A percentile compares a stretch with the other conserved stretches of the same genome.
Evolutionary conservation across 805 yeast species (phyloP).

Genomic region (Suhomyces sp.): DNA sequence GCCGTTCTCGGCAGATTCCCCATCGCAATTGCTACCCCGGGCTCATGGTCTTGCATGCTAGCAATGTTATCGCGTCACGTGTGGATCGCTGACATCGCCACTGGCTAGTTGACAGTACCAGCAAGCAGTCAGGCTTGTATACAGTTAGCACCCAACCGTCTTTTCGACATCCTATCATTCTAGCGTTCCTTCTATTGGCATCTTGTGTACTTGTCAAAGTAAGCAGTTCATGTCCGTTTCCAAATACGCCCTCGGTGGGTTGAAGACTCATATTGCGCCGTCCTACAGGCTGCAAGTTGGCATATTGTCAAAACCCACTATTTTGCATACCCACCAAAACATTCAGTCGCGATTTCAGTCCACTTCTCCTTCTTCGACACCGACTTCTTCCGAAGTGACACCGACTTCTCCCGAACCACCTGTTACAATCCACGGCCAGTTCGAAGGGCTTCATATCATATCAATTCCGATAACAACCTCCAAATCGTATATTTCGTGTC

Average conservation of each 20-base stretch:
- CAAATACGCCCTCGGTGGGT: not conserved
- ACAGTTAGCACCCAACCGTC: not conserved
- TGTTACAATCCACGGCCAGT: not conserved
- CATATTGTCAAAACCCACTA: not conserved
- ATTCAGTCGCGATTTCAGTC: not conserved
- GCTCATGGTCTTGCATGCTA: not conserved
- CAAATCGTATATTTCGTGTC: conserved; percentile 65
- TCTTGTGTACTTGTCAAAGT: not conserved
- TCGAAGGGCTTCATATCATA: conserved; percentile 49
- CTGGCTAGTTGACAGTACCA: not conserved
- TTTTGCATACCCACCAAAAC: not conserved
- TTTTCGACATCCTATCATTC: not conserved
- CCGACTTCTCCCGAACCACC: not conserved
- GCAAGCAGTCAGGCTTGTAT: not conserved
- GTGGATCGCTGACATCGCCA: not conserved
- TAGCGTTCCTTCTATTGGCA: not conserved
- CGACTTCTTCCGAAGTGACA: too few species aligned
- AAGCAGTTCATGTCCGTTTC: not conserved
- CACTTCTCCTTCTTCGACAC: not conserved
- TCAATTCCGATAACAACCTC: conserved; percentile 69
- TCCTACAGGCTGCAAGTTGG: not conserved
- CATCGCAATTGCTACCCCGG: not conserved
- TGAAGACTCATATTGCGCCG: not conserved
- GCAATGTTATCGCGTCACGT: not conserved
- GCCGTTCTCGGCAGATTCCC: not conserved